Evolutionary conservation across 192 early-diverging fungal species (phyloP).

Genomic region (Gigaspora rosea): DNA sequence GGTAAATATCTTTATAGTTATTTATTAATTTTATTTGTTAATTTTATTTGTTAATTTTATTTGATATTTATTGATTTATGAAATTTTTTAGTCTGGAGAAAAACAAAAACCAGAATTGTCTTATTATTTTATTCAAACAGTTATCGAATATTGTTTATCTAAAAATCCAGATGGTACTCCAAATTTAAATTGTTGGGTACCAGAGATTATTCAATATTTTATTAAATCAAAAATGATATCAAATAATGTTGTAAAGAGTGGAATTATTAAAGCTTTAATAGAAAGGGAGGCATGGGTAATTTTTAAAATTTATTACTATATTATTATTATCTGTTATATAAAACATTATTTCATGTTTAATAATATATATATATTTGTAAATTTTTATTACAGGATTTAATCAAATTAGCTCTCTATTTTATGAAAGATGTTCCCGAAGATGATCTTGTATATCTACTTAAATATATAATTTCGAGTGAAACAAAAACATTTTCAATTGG

Average conservation of each 20-base stretch:
- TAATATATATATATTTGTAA: no score
- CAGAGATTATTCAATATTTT: neutral
- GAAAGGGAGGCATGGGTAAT: slow-evolving; percentile 7
- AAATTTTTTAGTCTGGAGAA: neutral
- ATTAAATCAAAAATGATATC: slow-evolving; percentile 1
- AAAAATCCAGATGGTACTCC: neutral
- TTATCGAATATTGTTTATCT: slow-evolving; percentile 4
- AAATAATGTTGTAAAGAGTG: neutral
- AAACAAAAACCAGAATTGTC: neutral
- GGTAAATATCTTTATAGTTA: neutral
- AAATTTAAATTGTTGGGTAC: slow-evolving; percentile 3
- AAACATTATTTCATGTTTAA: neutral
- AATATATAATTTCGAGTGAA: neutral
- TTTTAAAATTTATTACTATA: neutral
- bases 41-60: neutral
- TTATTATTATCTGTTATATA: neutral
- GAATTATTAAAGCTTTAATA: slow-evolving; percentile 9
- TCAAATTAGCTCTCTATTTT: neutral
- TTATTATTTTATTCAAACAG: slow-evolving; percentile 4
- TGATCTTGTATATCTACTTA: slow-evolving; percentile 12
- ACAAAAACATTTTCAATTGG: neutral
- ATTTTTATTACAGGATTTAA: neutral
- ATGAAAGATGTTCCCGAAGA: slow-evolving; percentile 3
- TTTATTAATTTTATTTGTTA: neutral
- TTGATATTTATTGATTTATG: neutral